A percentile compares a stretch with the other conserved stretches of the same genome.
Evolutionary conservation across 2,329 filamentous ascomycete species (phyloP).

Genomic region (Tolypocladium inflatum): DNA sequence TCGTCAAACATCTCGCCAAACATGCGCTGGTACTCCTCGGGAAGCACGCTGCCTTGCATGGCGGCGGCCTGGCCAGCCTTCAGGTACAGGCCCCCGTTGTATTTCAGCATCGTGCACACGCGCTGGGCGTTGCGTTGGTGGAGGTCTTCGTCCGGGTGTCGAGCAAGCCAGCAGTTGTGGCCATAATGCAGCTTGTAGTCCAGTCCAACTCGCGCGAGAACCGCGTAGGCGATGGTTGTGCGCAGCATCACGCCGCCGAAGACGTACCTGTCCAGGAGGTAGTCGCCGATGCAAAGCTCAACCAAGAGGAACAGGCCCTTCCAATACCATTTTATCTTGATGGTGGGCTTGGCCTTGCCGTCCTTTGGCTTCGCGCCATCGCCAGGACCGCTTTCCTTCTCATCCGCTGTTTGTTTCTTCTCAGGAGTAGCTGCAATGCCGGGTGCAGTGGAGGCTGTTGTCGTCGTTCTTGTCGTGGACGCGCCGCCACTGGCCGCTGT

Average conservation of each 20-base stretch:
- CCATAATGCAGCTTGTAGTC: slow-evolving; percentile 66
- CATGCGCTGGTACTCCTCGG: slow-evolving; percentile 59
- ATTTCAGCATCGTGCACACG: slow-evolving; percentile 51
- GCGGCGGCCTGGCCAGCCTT: slow-evolving; percentile 65
- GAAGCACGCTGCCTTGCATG: slow-evolving; percentile 60
- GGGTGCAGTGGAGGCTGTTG: not conserved
- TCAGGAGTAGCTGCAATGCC: not conserved
- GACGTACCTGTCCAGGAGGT: not conserved
- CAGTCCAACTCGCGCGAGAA: slow-evolving; percentile 34
- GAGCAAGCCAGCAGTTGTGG: slow-evolving; percentile 25
- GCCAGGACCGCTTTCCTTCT: not conserved
- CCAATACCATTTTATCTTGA: not conserved
- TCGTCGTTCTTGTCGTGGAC: not conserved
- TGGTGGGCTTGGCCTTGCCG: not conserved
- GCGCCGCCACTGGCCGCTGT: not conserved
- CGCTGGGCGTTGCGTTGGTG: slow-evolving; percentile 53
- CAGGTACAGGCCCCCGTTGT: slow-evolving; percentile 59
- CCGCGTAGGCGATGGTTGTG: slow-evolving; percentile 3
- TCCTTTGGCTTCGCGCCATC: not conserved
- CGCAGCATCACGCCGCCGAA: slow-evolving; percentile 10
- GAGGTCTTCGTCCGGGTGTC: slow-evolving; percentile 28
- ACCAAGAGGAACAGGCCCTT: not conserved
- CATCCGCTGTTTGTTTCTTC: not conserved
- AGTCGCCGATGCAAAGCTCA: not conserved
- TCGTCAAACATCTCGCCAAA: slow-evolving; percentile 62